Conservation (phyloP, 225 moss, liverwort and hornwort species). For the Pseudoscleropodium purum region DNA sequence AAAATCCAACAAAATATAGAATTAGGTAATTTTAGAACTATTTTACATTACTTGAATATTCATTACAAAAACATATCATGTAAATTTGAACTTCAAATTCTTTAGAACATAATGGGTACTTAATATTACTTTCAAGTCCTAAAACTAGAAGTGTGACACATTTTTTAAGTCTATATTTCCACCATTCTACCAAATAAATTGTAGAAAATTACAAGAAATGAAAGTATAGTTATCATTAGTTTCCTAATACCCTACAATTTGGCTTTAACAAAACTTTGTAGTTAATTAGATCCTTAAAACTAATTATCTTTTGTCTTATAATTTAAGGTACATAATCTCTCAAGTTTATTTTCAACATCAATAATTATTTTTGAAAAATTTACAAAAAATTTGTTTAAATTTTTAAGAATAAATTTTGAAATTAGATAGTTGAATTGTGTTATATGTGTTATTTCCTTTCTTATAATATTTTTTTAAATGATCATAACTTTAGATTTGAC, state of each 20-base stretch:
- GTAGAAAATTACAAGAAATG: neutral
- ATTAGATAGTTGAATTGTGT: neutral
- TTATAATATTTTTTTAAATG: neutral
- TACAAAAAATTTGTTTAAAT: neutral
- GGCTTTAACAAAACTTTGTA: neutral
- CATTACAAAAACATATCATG: neutral
- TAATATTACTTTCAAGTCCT: neutral
- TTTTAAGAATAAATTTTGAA: neutral
- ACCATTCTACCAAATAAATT: neutral
- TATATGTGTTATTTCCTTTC: fast-evolving
- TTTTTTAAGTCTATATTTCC: neutral
- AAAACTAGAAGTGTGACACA: neutral
- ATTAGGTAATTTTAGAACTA: neutral
- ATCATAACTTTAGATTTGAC: neutral
- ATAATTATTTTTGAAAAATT: neutral
- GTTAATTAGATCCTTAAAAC: neutral
- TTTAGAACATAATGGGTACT: neutral
- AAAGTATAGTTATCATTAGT: neutral
- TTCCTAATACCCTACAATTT: too few relatives aligned
- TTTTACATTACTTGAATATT: neutral
- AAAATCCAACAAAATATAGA: neutral
- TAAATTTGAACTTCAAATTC: neutral
- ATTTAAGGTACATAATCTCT: neutral
- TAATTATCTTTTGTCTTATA: neutral
- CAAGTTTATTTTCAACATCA: neutral